Evolutionary conservation across 805 yeast species (phyloP).

Genomic region (Candida ascalaphidarum): DNA sequence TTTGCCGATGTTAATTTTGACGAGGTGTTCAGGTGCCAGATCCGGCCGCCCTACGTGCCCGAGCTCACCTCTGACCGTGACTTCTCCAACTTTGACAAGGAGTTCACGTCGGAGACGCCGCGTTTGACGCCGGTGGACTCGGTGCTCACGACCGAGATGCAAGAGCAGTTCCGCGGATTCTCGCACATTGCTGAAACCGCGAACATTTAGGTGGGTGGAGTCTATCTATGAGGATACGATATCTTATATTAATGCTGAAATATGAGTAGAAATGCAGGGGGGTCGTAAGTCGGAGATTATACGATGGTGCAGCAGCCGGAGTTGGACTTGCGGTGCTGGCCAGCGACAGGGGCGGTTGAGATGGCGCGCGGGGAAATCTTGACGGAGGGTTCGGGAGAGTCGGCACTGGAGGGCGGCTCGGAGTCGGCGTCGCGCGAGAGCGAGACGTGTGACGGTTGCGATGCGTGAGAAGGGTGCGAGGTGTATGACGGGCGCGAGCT

Average conservation of each 20-base stretch:
- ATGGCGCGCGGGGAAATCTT: no score
- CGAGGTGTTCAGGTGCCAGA: constrained; percentile 61
- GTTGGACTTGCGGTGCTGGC: constrained; percentile 1
- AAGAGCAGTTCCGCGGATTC: constrained; percentile 96
- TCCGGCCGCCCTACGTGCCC: constrained; percentile 87
- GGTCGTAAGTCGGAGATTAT: constrained; percentile 1
- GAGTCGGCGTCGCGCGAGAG: no score
- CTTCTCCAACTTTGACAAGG: constrained; percentile 87
- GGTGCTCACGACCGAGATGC: constrained; percentile 75
- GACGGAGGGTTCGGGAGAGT: no score
- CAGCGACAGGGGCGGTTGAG: no score
- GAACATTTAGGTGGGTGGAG: constrained; percentile 13
- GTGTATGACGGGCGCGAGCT: no score
- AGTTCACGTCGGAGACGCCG: constrained; percentile 91
- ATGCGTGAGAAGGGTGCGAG: no score
- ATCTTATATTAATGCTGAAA: no score
- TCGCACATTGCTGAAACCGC: constrained; percentile 72
- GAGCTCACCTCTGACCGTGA: constrained; percentile 83
- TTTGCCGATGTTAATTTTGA: constrained; percentile 87
- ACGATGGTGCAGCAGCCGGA: constrained; percentile 11
- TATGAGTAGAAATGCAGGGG: no score
- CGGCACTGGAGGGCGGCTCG: no score
- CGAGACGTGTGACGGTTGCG: no score
- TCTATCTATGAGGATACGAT: background rate
- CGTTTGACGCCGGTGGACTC: constrained; percentile 92